phyloP scores from a whole-genome alignment of 495 filamentous ascomycete genomes.

The Penicillium herquei region DNA sequence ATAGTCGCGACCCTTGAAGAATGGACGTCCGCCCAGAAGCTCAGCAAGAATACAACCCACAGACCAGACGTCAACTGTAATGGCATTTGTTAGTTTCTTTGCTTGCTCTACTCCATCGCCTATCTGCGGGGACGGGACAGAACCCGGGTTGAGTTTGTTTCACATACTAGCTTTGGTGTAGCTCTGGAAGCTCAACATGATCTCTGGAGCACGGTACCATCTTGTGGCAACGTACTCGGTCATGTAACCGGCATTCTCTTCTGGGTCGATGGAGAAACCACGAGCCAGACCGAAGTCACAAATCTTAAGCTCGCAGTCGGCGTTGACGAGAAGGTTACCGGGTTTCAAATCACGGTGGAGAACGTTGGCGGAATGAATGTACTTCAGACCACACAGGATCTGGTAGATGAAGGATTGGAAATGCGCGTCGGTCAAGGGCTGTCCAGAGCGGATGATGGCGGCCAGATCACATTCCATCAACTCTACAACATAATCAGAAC shows the following conservation, averaged over 20 bases:
- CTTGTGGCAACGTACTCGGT: slow-evolving; percentile 98
- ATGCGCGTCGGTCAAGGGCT: slow-evolving; percentile 93
- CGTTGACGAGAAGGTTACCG: slow-evolving; percentile 94
- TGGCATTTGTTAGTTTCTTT: background rate
- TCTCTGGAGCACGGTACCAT: slow-evolving; percentile 98
- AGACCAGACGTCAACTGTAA: slow-evolving; percentile 95
- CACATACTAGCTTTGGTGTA: slow-evolving; percentile 98
- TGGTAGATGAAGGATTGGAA: slow-evolving; percentile 96
- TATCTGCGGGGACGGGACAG: background rate
- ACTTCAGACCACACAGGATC: slow-evolving; percentile 94
- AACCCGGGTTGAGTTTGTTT: background rate
- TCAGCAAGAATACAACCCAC: slow-evolving; percentile 98
- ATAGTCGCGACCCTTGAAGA: slow-evolving; percentile 99
- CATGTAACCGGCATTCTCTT: slow-evolving; percentile 99
- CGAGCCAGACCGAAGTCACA: slow-evolving; percentile 96
- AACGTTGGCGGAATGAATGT: slow-evolving; percentile 97
- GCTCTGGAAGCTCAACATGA: slow-evolving; percentile 99
- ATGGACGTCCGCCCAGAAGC: slow-evolving; percentile 90
- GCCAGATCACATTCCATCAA: slow-evolving; percentile 99
- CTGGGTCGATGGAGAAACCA: slow-evolving; percentile 93
- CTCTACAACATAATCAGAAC: slow-evolving; percentile 54
- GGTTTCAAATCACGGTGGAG: slow-evolving; percentile 96
- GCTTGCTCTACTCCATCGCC: background rate
- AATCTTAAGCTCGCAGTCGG: slow-evolving; percentile 98
- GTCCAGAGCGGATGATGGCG: slow-evolving; percentile 95